Conservation (phyloP, 805 yeast species). For the Kodamaea sagamina region DNA sequence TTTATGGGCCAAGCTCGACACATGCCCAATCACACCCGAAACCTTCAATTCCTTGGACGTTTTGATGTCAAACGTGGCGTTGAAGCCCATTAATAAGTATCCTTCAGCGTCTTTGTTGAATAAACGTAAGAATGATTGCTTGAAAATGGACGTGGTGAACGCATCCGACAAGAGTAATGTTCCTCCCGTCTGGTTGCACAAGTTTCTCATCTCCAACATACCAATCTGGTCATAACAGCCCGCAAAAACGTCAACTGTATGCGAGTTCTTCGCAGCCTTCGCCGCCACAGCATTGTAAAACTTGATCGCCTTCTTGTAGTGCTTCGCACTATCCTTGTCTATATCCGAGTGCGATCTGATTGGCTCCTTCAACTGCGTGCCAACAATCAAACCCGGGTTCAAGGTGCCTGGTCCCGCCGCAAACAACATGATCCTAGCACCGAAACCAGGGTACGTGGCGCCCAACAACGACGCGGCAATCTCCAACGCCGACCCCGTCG, state of each 20-base stretch:
- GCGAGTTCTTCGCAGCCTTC: slow-evolving; percentile 69
- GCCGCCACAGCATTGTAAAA: slow-evolving; percentile 75
- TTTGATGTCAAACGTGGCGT: slow-evolving; percentile 83
- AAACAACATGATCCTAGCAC: slow-evolving; percentile 86
- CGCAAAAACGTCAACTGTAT: slow-evolving; percentile 85
- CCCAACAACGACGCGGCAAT: slow-evolving; percentile 83
- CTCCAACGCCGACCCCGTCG: slow-evolving; percentile 89
- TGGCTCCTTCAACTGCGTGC: slow-evolving; percentile 89
- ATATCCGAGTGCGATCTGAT: slow-evolving; percentile 96
- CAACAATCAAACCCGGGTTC: slow-evolving; percentile 93
- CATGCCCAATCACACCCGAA: slow-evolving; percentile 93
- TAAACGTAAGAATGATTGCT: slow-evolving; percentile 84
- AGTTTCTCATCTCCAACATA: slow-evolving; percentile 85
- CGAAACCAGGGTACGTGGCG: slow-evolving; percentile 78
- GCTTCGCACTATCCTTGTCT: slow-evolving; percentile 85
- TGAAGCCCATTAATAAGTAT: slow-evolving; percentile 84
- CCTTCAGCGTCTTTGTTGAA: slow-evolving; percentile 89
- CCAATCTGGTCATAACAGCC: slow-evolving; percentile 98
- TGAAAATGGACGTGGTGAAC: slow-evolving; percentile 91
- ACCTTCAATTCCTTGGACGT: slow-evolving; percentile 86
- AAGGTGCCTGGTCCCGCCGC: slow-evolving; percentile 95
- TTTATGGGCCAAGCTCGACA: slow-evolving; percentile 68
- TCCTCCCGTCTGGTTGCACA: slow-evolving; percentile 89
- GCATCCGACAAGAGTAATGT: slow-evolving; percentile 85
- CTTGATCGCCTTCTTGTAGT: slow-evolving; percentile 81